A percentile compares a stretch with the other conserved stretches of the same genome.
Conservation (phyloP, 306 rosid species). For the Acmispon strigosus region DNA sequence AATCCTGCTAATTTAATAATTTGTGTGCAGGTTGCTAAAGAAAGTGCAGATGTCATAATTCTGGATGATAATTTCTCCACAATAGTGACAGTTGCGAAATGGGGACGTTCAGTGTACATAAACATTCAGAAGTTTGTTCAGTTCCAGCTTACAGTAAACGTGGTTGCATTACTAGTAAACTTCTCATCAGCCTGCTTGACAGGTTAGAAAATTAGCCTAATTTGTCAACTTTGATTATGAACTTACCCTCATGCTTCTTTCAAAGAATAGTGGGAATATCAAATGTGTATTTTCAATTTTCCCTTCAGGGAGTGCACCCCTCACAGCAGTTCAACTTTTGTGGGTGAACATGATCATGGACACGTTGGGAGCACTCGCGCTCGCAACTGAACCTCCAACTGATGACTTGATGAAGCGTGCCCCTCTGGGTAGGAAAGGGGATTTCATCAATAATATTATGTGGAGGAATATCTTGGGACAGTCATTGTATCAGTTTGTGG, state of each 20-base stretch:
- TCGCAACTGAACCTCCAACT: conserved; percentile 96
- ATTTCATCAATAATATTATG: conserved; percentile 82
- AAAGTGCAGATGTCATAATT: conserved; percentile 94
- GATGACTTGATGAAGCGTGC: conserved; percentile 81
- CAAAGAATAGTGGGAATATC: neutral
- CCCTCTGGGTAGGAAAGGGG: conserved; percentile 83
- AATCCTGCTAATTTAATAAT: neutral
- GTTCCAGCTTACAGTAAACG: conserved; percentile 89
- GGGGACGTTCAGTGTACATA: conserved; percentile 96
- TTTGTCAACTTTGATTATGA: neutral
- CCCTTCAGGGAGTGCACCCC: conserved; percentile 80
- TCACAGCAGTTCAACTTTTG: conserved; percentile 97
- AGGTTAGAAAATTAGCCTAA: conserved; percentile 39
- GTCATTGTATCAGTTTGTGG: conserved; percentile 62
- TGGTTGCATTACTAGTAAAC: conserved; percentile 87
- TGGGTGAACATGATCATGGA: conserved; percentile 99
- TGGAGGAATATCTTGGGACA: conserved; percentile 97
- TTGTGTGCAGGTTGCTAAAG: conserved; percentile 80
- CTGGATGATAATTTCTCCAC: conserved; percentile 96
- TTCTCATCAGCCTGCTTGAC: conserved; percentile 87
- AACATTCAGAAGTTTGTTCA: conserved; percentile 95
- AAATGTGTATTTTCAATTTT: neutral
- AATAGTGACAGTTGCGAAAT: conserved; percentile 85
- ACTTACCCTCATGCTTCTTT: no score
- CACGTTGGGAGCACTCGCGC: conserved; percentile 93